Conservation (phyloP, 2,329 filamentous ascomycete genomes). For the Fusarium veterinarium region DNA sequence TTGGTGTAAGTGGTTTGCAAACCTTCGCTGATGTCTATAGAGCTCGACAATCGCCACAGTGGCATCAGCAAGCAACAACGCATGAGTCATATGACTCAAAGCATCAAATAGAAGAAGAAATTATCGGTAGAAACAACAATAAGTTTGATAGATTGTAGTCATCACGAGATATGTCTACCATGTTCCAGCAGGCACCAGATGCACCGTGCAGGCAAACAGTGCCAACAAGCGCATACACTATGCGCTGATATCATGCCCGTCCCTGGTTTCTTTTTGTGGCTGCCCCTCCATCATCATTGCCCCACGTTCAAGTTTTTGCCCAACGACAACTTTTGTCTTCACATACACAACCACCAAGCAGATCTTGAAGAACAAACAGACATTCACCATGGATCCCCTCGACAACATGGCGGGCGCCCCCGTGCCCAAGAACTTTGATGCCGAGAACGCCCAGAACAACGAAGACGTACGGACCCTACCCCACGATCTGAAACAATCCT, state of each 20-base stretch:
- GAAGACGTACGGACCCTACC: slow-evolving; percentile 61
- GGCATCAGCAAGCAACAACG: background rate
- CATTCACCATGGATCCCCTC: slow-evolving; percentile 51
- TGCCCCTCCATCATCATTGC: slow-evolving; percentile 47
- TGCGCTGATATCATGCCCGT: slow-evolving; percentile 46
- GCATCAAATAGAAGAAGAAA: background rate
- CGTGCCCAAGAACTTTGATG: slow-evolving; percentile 68
- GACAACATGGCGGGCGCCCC: slow-evolving; percentile 52
- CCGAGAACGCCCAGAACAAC: slow-evolving; percentile 66
- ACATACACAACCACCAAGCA: slow-evolving; percentile 1
- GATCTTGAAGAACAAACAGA: background rate
- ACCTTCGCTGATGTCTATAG: background rate
- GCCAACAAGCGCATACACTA: slow-evolving; percentile 37
- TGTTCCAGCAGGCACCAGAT: slow-evolving; percentile 31
- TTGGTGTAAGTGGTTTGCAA: background rate
- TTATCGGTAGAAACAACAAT: too few species aligned
- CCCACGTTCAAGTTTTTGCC: slow-evolving; percentile 47
- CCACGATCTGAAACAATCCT: background rate
- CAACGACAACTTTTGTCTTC: background rate
- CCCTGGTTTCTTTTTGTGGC: slow-evolving; percentile 31
- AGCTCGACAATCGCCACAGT: background rate
- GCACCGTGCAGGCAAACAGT: slow-evolving; percentile 26
- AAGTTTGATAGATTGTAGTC: background rate
- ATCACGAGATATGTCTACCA: background rate
- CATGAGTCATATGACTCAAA: background rate